These are phyloP conservation scores for Lentinula guzmanii DNA, from an alignment of 768 basidiomycete species.

Conservation along the genomic window DNA sequence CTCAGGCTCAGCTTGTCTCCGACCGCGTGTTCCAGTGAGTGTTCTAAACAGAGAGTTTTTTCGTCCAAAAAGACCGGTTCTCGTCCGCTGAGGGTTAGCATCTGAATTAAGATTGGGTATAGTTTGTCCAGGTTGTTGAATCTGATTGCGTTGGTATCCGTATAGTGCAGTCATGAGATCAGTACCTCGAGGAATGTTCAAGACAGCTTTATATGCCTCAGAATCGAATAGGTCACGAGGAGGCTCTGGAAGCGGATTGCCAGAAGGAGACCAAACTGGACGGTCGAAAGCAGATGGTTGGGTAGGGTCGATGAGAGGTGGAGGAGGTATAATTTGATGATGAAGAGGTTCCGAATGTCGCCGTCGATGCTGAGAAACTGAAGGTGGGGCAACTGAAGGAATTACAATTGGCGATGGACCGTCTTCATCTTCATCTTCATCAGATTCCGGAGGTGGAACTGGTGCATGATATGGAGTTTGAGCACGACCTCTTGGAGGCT, in stretches of 20 bases:
- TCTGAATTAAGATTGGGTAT: neutral
- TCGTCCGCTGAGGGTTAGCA: constrained; percentile 13
- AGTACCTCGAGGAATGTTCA: constrained; percentile 45
- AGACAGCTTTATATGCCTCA: constrained; percentile 50
- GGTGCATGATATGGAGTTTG: constrained; percentile 7
- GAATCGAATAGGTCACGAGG: constrained; percentile 55
- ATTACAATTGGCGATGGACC: neutral
- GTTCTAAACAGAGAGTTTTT: constrained; percentile 39
- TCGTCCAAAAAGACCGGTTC: constrained; percentile 16
- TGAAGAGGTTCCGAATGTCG: neutral
- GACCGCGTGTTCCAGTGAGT: constrained; percentile 24
- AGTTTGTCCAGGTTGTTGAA: neutral
- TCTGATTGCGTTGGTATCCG: constrained; percentile 7
- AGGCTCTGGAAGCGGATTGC: constrained; percentile 59
- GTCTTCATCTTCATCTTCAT: neutral
- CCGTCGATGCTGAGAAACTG: neutral
- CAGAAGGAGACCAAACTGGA: constrained; percentile 14
- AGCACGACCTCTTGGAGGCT: neutral
- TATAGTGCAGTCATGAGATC: constrained; percentile 29
- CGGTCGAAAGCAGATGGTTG: constrained; percentile 23
- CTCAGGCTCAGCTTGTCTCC: constrained; percentile 8
- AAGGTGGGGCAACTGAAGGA: neutral
- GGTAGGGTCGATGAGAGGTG: constrained; percentile 26
- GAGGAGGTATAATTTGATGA: constrained; percentile 18
- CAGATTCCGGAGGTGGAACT: neutral